Evolutionary conservation across 208 protist species (phyloP), one percentile per base, ranked within the genome.

Genomic region (Acanthamoeba culbertsoni): DNA sequence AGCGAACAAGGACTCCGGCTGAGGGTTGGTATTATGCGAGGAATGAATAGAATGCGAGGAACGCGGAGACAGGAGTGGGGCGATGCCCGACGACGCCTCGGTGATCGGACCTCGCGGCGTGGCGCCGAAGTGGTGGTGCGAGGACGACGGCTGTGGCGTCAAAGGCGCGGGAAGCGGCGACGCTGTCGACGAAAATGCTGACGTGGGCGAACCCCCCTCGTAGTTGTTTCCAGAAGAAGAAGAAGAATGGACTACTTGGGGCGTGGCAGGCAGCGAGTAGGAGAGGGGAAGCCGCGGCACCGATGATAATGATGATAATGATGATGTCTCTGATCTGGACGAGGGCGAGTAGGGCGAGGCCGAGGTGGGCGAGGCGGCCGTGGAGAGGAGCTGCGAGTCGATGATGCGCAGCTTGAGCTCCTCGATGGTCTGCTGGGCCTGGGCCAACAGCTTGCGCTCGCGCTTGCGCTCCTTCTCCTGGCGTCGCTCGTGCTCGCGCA

Each of bases 391-490:
- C 26, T 84, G 73, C 28, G 73, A 37, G 45, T 84, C 73, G 28
- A 84, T 84, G 40, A 55, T 55, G n/a, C 73, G 73, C 8, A 84
- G 37, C n/a, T 84, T 84, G 73, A 84, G 73, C 12, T 84, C 73
- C 42, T 84, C 73, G 42, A 84, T 84, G 10, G 73, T 84, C 45
- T 84, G 73, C 7, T 84, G 73, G 23, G 73, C 40, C 45, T 84
- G 73, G 43, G 73, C 73, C 45, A 84, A 26, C 73, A 84, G 73
- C 73, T 84, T 84, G 10, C 73, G 73, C 73, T 84, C 73, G 3
- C 73, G 73, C 73, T 84, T 84, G 40, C 73, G 73, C 28, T 84
- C 73, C 73, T 84, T 84, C 73, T 84, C 73, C 42, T 55, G 73
- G 28, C 45, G 0, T 20, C 73, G 73, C 73, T 84, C 73, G 73